Evolutionary conservation across 768 basidiomycete genomes (phyloP).

Genomic region (Lactarius vividus): DNA sequence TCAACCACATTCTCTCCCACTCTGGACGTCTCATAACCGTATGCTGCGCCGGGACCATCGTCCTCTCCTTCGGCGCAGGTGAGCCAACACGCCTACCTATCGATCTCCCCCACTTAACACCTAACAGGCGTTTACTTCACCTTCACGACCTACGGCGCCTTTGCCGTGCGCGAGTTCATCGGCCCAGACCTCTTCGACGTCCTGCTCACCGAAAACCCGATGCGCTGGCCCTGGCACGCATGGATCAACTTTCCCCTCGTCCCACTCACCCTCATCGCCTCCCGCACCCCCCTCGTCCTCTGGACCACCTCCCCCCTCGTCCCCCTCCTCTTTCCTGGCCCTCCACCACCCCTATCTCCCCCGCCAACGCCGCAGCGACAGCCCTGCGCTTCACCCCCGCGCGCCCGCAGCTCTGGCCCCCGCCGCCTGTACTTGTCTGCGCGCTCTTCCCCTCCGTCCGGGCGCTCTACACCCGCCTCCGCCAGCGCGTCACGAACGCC

Average conservation of each 20-base stretch:
- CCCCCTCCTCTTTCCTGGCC: conserved; percentile 37
- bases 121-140: conserved; percentile 49
- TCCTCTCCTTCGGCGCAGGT: conserved; percentile 63
- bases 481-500: conserved; percentile 28
- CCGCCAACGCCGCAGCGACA: conserved; percentile 1
- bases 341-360: conserved; percentile 26
- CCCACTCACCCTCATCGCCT: conserved; percentile 62
- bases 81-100: conserved; percentile 31
- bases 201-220: conserved; percentile 64
- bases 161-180: conserved; percentile 65
- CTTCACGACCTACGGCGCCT: conserved; percentile 67
- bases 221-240: conserved; percentile 74
- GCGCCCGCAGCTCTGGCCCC: conserved; percentile 35
- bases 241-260: conserved; percentile 73
- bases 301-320: conserved; percentile 32
- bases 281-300: conserved; percentile 40
- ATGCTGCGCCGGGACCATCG: conserved; percentile 47
- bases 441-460: conserved; percentile 33
- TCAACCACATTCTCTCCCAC: conserved; percentile 50
- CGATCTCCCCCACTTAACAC: conserved; percentile 33
- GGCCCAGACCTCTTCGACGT: conserved; percentile 57
- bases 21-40: conserved; percentile 53
- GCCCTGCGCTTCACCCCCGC: not conserved
- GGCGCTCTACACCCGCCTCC: conserved; percentile 29
- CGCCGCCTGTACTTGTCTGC: conserved; percentile 34